Evolutionary conservation across 371 early-diverging fungal genomes (phyloP), one percentile per base, ranked within the genome.

Genomic region (Entomophthora muscae): DNA sequence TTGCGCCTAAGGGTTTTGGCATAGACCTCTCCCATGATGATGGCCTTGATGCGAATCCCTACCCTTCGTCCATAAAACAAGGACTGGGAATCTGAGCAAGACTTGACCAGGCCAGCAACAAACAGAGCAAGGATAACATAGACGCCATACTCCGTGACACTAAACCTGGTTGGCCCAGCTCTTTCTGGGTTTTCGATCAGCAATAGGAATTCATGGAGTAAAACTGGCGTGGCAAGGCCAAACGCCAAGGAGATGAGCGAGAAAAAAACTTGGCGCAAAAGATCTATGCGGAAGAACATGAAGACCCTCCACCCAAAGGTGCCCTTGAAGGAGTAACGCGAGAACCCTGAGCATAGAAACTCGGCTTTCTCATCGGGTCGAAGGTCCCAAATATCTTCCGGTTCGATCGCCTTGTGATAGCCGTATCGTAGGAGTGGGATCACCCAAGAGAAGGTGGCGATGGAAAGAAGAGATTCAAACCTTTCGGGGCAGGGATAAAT

Each of bases 1-100:
- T 77, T 73, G 58, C 82, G 75, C 28, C 75, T 72, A 12, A 84
- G 68, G 0, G 81, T 67, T 64, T 84, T 84, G 32, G 66, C 66
- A 57, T 75, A 82, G 1, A 84, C 75, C 64, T 82, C 79, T 56
- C 79, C 78, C 55, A 80, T 76, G 2, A 80, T 71, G 54, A 84
- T 78, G 5, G 84, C 72, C 66, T 78, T 72, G 27, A 61, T 23
- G 13, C 63, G 55, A n/a, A 66, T 56, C 26, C 69, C 51, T 12
- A 68, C 31, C 22, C 63, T 52, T 1, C 66, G 51, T 5, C 69
- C 69, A 52, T 66, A 66, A 42, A 21, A 64, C 21, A 64, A 57
- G 12, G 69, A 24, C 32, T 66, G 69, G 30, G 63, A 64, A 52
- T 57, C 61, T 3, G 53, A 30, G n/a, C 63, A 57, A 52, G 26